Base-by-base conservation (phyloP, 768 basidiomycete genomes). In the Cyclocybe aegerita region DNA sequence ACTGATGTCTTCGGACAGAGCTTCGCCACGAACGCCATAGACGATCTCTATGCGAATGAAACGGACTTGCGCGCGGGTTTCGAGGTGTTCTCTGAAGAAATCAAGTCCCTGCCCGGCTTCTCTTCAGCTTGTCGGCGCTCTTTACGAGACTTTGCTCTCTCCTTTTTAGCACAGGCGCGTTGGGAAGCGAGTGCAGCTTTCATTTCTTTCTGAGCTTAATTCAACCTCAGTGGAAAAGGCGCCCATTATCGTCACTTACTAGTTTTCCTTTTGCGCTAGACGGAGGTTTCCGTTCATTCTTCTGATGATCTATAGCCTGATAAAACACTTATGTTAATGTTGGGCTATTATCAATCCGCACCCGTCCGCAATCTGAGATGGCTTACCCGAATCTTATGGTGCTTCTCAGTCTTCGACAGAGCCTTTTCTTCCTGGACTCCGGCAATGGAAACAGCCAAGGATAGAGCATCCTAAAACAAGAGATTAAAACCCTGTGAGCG, bases 361-460 rank as follows among this genome's bases (percentile, higher is more conserved):
- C 45, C 39, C 44, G 45, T 34, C 4, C n/a, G 46, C 12, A 16
- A 9, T 29, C 17, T 35, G 17, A 29, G n/a, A 45, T 39, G 45
- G 59, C 58, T 53, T 47, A 74, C 77, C 74, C 75, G 71, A 58
- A 64, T 49, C 54, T 65, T 67, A 41, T 68, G 73, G 55, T 65
- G 68, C 57, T 68, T 78, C 57, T 70, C 68, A 45, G 63, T 64
- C 59, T 71, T 79, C 7, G 55, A 65, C 44, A 64, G 60, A 5
- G 68, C 54, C 48, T 73, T 79, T 58, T 77, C 60, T 63, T 82
- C 80, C 52, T 79, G 74, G 11, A 54, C 59, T 32, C 60, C 60
- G n/a, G 66, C 74, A 60, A 82, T 78, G 34, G 71, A 71, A 52
- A 66, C 58, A n/a, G 80, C 81, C 9, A 82, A 62, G 44, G 63